Evolutionary conservation across 768 basidiomycete genomes (phyloP).

Genomic region (Pisolithus orientalis): DNA sequence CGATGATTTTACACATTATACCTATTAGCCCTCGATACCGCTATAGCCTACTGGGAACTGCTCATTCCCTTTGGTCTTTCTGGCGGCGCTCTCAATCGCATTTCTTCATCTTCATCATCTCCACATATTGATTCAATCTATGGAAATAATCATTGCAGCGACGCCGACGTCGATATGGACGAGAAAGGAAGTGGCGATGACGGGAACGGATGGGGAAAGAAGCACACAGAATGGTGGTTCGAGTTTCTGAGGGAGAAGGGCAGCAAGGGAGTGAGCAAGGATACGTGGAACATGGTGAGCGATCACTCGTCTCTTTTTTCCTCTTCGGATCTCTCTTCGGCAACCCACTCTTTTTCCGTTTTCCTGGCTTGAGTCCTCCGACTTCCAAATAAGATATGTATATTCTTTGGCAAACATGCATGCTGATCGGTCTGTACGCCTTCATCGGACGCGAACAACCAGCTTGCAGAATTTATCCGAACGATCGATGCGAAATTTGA

Average conservation of each 20-base stretch:
- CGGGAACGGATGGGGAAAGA: constrained; percentile 58
- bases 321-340: not conserved
- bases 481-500: constrained; percentile 66
- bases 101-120: constrained; percentile 7
- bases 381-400: too few species aligned
- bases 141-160: not conserved
- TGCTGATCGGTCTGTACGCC: not conserved
- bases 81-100: constrained; percentile 56
- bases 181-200: constrained; percentile 12
- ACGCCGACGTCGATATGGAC: not conserved
- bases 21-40: constrained; percentile 55
- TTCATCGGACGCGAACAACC: not conserved
- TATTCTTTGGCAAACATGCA: too few species aligned
- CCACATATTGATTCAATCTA: not conserved
- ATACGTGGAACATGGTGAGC: constrained; percentile 80
- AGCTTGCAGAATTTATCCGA: constrained; percentile 79
- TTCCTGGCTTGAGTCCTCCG: not conserved
- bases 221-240: constrained; percentile 70
- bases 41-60: constrained; percentile 73
- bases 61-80: constrained; percentile 66
- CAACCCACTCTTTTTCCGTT: constrained; percentile 1
- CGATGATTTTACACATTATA: not conserved
- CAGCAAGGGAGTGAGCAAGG: constrained; percentile 76
- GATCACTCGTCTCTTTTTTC: not conserved
- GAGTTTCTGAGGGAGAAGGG: constrained; percentile 63